Conservation (phyloP, 2,329 filamentous ascomycete species). For the Hymenoscyphus fraxineus region DNA sequence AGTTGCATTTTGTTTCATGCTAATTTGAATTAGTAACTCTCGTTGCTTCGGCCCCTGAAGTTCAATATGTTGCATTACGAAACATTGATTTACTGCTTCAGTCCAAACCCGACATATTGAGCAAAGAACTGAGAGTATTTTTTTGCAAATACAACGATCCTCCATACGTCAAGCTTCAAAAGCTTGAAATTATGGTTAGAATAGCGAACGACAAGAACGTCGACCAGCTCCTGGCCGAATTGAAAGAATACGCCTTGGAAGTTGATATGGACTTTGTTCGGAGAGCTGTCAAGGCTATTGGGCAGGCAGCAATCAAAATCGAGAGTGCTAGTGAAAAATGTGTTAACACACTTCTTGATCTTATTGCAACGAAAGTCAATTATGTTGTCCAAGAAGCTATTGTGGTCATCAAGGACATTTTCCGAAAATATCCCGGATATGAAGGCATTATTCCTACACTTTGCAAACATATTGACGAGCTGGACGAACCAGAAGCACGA, state of each 20-base stretch:
- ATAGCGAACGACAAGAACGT: slow-evolving; percentile 98
- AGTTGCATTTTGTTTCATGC: neutral
- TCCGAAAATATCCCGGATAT: slow-evolving; percentile 95
- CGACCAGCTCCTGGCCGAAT: slow-evolving; percentile 86
- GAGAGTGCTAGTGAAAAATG: slow-evolving; percentile 93
- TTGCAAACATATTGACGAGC: slow-evolving; percentile 93
- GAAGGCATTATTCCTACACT: slow-evolving; percentile 96
- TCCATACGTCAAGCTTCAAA: slow-evolving; percentile 94
- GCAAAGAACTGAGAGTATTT: slow-evolving; percentile 96
- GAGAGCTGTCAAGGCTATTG: slow-evolving; percentile 90
- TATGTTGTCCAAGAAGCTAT: slow-evolving; percentile 98
- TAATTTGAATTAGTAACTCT: slow-evolving; percentile 66
- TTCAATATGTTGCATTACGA: slow-evolving; percentile 92
- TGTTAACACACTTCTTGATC: slow-evolving; percentile 85
- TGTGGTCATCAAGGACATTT: slow-evolving; percentile 98
- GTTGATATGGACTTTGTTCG: slow-evolving; percentile 99
- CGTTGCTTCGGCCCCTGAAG: slow-evolving; percentile 91
- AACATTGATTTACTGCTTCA: slow-evolving; percentile 96
- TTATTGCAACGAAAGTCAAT: slow-evolving; percentile 97
- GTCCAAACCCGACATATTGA: slow-evolving; percentile 92
- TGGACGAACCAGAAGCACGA: slow-evolving; percentile 89
- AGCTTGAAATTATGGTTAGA: slow-evolving; percentile 98
- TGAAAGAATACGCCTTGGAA: slow-evolving; percentile 97
- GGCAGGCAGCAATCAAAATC: slow-evolving; percentile 98
- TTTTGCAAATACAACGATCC: slow-evolving; percentile 99